Evolutionary conservation across 768 basidiomycete genomes (phyloP).

Genomic region (Lactifluus volemus): DNA sequence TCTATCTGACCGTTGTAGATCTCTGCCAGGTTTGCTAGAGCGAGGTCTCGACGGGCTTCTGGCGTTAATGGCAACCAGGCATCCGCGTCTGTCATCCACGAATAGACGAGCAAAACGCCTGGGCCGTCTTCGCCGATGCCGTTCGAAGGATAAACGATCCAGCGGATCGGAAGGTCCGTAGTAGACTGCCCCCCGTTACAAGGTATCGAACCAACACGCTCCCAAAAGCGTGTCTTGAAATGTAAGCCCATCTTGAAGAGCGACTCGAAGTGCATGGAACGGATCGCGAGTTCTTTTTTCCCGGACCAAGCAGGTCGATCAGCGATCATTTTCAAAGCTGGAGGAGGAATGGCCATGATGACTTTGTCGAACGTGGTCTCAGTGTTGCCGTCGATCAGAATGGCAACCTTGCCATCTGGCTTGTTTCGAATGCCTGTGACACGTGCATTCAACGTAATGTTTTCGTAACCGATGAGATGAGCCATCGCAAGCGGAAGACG

Average conservation of each 20-base stretch:
- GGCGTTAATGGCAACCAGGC: constrained; percentile 20
- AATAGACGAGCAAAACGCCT: constrained; percentile 24
- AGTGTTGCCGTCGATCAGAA: constrained; percentile 2
- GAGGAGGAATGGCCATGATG: constrained; percentile 22
- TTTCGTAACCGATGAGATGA: constrained; percentile 17
- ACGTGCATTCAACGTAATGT: constrained; percentile 21
- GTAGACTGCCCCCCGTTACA: constrained; percentile 18
- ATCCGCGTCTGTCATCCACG: constrained; percentile 23
- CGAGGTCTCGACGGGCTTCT: constrained; percentile 16
- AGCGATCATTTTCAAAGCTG: constrained; percentile 22
- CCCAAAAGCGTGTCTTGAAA: constrained; percentile 22
- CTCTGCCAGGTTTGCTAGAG: constrained; percentile 21
- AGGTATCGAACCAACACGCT: constrained; percentile 2
- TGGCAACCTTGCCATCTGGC: constrained; percentile 9
- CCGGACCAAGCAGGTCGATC: constrained; percentile 20
- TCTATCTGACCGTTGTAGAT: constrained; percentile 18
- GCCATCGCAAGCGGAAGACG: constrained; percentile 22
- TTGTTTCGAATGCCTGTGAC: constrained; percentile 16
- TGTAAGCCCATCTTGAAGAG: constrained; percentile 22
- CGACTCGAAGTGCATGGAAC: constrained; percentile 22
- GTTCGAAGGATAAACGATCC: constrained; percentile 18
- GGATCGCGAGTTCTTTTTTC: constrained; percentile 21
- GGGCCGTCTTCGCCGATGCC: constrained; percentile 20
- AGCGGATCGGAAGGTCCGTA: constrained; percentile 18
- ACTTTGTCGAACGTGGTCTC: constrained; percentile 20